phyloP scores from a whole-genome alignment of 148 eudicot genomes.

The Talinum fruticosum region DNA sequence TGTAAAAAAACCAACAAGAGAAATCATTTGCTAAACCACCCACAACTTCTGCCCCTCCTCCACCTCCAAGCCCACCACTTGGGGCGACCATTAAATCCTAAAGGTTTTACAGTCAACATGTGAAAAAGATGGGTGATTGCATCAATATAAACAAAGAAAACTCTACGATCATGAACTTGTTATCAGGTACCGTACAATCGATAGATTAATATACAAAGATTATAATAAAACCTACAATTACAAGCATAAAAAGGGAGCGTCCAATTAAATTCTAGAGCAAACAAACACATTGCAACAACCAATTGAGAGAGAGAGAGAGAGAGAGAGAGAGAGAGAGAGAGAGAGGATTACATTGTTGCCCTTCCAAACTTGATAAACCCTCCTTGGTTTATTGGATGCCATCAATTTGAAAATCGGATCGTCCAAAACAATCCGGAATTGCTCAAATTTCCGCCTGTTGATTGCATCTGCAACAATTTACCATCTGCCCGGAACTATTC shows the following conservation, averaged over 20 bases:
- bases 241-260: not conserved
- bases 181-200: not conserved
- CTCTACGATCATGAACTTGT: not conserved
- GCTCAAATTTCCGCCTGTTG: slow-evolving; percentile 10
- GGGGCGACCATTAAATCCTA: not conserved
- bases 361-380: slow-evolving; percentile 76
- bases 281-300: slow-evolving; percentile 11
- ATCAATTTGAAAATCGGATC: slow-evolving; percentile 26
- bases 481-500: slow-evolving; percentile 11
- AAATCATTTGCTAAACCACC: slow-evolving; percentile 4
- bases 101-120: not conserved
- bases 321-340: not conserved
- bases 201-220: not conserved
- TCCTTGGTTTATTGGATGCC: slow-evolving; percentile 38
- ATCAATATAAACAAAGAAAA: not conserved
- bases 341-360: slow-evolving; percentile 31
- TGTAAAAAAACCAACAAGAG: not conserved
- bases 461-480: slow-evolving; percentile 23
- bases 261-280: slow-evolving; percentile 17
- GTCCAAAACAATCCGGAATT: slow-evolving; percentile 7
- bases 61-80: too few relatives aligned
- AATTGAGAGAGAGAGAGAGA: not conserved
- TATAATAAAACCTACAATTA: not conserved
- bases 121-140: not conserved
- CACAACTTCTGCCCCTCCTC: not conserved